phyloP scores from a whole-genome alignment of 2,329 filamentous ascomycete species.

The Chrysoporthe cubensis region DNA sequence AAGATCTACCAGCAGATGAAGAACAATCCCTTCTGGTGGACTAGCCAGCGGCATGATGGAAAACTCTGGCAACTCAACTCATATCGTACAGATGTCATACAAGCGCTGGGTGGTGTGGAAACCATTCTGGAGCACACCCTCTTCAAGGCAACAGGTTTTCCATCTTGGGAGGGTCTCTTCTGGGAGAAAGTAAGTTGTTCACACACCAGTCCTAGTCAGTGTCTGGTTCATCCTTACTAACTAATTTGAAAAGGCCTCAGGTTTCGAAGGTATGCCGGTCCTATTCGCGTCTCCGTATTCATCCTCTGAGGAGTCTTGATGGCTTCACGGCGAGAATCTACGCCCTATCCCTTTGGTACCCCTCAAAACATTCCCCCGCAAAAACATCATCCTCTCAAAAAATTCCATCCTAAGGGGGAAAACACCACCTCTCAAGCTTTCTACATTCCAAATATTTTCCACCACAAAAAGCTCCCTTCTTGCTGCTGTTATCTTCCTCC shows the following conservation, averaged over 20 bases:
- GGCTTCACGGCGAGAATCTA: neutral
- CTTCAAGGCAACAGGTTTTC: slow-evolving; percentile 96
- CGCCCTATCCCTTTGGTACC: slow-evolving; percentile 35
- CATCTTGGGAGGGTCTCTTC: slow-evolving; percentile 95
- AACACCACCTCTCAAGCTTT: too few species aligned
- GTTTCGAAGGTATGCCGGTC: slow-evolving; percentile 36
- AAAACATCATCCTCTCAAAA: neutral
- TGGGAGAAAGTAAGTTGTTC: slow-evolving; percentile 67
- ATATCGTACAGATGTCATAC: slow-evolving; percentile 95
- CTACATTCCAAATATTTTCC: neutral
- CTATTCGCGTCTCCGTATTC: neutral
- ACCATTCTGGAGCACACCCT: slow-evolving; percentile 96
- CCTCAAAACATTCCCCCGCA: neutral
- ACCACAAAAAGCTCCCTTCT: neutral
- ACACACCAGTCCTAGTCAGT: neutral
- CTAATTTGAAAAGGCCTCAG: slow-evolving; percentile 3
- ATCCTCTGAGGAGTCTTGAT: neutral
- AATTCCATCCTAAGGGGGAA: neutral
- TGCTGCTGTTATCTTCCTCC: neutral
- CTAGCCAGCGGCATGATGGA: slow-evolving; percentile 93
- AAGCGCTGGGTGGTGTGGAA: slow-evolving; percentile 83
- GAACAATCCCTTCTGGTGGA: slow-evolving; percentile 99
- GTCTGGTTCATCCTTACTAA: neutral
- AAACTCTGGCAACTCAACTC: slow-evolving; percentile 97
- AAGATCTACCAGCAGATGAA: slow-evolving; percentile 99